phyloP scores from a whole-genome alignment of 768 basidiomycete species.

The Boletus bicolor region DNA sequence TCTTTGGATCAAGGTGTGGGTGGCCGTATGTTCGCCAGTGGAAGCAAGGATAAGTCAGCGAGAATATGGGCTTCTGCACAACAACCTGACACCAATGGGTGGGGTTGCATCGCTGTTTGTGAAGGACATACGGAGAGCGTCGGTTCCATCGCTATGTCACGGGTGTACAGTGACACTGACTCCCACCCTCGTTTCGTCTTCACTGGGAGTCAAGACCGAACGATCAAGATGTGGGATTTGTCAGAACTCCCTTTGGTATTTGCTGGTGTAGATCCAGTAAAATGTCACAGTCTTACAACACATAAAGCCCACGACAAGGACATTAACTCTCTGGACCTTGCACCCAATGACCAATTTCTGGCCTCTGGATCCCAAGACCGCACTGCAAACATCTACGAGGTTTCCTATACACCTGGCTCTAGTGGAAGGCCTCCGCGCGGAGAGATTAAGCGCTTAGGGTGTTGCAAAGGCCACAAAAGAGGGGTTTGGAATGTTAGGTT shows the following conservation, averaged over 20 bases:
- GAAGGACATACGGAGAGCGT: constrained; percentile 95
- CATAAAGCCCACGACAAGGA: constrained; percentile 96
- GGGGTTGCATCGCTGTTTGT: constrained; percentile 77
- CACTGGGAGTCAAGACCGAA: constrained; percentile 95
- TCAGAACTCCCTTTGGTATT: constrained; percentile 40
- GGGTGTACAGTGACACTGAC: constrained; percentile 28
- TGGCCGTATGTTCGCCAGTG: constrained; percentile 78
- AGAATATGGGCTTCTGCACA: constrained; percentile 66
- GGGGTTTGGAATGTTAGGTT: constrained; percentile 96
- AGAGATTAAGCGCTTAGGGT: constrained; percentile 73
- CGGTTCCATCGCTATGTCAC: constrained; percentile 85
- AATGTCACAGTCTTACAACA: constrained; percentile 77
- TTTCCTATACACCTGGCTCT: constrained; percentile 50
- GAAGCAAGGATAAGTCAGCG: constrained; percentile 88
- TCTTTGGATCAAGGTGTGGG: constrained; percentile 68
- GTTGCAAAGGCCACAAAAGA: constrained; percentile 93
- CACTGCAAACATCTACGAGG: constrained; percentile 85
- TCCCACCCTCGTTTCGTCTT: constrained; percentile 66
- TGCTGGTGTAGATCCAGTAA: constrained; percentile 32
- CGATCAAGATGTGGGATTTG: constrained; percentile 99
- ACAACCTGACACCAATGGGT: constrained; percentile 21
- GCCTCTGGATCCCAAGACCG: constrained; percentile 96
- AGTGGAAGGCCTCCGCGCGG: constrained; percentile 52
- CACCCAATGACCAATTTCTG: constrained; percentile 84
- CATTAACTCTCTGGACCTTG: constrained; percentile 92